Percentiles rank a stretch among this genome's conserved stretches.
These are phyloP conservation scores for Diaporthe australafricana DNA, from an alignment of 2,329 filamentous ascomycete genomes.

Conservation along the genomic window DNA sequence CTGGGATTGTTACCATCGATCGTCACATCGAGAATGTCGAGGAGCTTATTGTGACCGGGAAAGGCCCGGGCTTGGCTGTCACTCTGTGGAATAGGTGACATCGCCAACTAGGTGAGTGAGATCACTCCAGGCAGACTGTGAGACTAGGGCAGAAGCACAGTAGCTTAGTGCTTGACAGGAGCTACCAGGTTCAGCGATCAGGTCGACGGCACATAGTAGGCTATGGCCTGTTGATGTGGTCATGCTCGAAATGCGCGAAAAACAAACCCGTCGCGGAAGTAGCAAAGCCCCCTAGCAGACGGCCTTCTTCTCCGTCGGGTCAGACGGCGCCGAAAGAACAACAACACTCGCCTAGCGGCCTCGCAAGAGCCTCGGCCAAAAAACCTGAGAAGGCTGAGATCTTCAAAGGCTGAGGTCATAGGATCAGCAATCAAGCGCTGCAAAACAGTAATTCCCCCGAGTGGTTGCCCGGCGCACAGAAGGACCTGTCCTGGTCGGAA, in stretches of 20 bases:
- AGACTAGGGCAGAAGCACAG: conserved; percentile 1
- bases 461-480: neutral
- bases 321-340: conserved; percentile 19
- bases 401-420: conserved; percentile 16
- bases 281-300: neutral
- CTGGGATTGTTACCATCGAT: conserved; percentile 12
- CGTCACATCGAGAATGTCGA: conserved; percentile 18
- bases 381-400: conserved; percentile 8
- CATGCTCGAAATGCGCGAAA: neutral
- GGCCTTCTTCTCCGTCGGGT: conserved; percentile 1
- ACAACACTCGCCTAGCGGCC: neutral
- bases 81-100: conserved; percentile 3
- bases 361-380: neutral
- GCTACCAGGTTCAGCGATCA: conserved; percentile 11
- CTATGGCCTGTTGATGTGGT: neutral
- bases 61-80: conserved; percentile 3
- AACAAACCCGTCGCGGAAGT: conserved; percentile 4
- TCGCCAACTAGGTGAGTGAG: conserved; percentile 1
- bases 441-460: conserved; percentile 27
- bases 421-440: conserved; percentile 25
- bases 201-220: neutral
- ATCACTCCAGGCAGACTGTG: conserved; percentile 4
- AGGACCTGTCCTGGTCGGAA: conserved; percentile 25
- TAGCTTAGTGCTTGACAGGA: conserved; percentile 23
- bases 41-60: conserved; percentile 20